These are phyloP conservation scores for Bretschneidera sinensis DNA, from an alignment of 345 rosid genomes.

Conservation along the genomic window DNA sequence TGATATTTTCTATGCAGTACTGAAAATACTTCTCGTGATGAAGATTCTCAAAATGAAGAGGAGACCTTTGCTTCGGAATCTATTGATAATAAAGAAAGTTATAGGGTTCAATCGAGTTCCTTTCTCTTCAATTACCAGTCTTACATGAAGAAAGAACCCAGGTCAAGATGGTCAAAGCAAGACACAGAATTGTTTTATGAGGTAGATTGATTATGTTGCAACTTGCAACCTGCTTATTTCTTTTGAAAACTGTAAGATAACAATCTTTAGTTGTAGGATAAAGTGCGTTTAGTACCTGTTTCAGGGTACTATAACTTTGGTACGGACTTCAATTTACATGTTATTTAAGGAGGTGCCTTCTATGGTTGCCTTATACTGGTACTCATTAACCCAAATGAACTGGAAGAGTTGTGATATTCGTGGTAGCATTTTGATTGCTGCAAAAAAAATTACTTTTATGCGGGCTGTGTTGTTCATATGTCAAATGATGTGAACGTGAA, in stretches of 20 bases:
- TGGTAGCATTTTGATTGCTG: not conserved
- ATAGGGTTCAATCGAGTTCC: conserved; percentile 16
- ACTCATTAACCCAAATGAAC: not conserved
- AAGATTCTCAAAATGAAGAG: conserved; percentile 35
- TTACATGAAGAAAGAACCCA: conserved; percentile 58
- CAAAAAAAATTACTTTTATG: too few relatives aligned
- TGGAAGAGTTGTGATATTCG: not conserved
- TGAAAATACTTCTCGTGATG: conserved; percentile 28
- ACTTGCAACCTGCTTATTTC: too few relatives aligned
- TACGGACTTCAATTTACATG: not conserved
- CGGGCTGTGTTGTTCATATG: too few relatives aligned
- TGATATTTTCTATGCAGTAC: conserved; percentile 29
- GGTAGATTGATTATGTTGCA: conserved; percentile 29
- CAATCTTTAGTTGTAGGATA: not conserved
- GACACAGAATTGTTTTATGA: conserved; percentile 79
- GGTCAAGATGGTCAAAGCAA: conserved; percentile 69
- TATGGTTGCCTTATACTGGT: not conserved
- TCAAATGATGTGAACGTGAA: too few relatives aligned
- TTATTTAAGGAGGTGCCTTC: not conserved
- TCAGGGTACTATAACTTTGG: not conserved
- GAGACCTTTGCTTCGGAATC: conserved; percentile 29
- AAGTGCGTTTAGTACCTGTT: not conserved
- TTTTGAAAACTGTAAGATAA: not conserved
- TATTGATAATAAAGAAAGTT: conserved; percentile 16
- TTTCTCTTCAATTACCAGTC: conserved; percentile 58